phyloP scores from a whole-genome alignment of 345 rosid genomes.

The Aquilaria malaccensis region DNA sequence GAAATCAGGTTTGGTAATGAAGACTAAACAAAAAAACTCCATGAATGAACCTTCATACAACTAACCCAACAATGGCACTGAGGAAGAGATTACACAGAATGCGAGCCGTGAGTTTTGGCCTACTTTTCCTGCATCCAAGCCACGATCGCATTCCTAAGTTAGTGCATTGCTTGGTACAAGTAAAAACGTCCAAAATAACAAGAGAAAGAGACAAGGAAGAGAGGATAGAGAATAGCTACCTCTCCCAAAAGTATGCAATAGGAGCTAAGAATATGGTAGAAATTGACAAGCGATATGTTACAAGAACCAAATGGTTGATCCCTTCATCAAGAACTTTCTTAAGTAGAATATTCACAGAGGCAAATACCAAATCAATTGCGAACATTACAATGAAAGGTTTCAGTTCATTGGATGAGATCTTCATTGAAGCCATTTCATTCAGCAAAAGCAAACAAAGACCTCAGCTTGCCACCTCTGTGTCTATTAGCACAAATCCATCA shows the following conservation, averaged over 20 bases:
- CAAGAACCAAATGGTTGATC: conserved; percentile 41
- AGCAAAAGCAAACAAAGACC: conserved; percentile 2
- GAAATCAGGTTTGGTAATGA: background rate
- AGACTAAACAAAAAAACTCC: background rate
- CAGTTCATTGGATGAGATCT: conserved; percentile 20
- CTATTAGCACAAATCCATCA: background rate
- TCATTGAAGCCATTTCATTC: conserved; percentile 14
- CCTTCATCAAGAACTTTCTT: conserved; percentile 52
- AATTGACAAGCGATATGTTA: conserved; percentile 52
- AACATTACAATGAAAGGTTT: conserved; percentile 42
- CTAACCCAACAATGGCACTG: conserved; percentile 59
- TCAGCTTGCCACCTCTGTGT: background rate
- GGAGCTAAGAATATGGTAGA: conserved; percentile 55
- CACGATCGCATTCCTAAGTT: background rate
- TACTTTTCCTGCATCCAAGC: conserved; percentile 37
- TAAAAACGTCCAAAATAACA: background rate
- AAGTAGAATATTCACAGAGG: conserved; percentile 49
- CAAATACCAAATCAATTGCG: conserved; percentile 40
- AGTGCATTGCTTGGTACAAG: background rate
- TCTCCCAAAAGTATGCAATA: conserved; percentile 46
- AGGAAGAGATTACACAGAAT: conserved; percentile 42
- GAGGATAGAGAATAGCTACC: conserved; percentile 23
- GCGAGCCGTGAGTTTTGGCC: conserved; percentile 51
- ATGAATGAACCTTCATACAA: conserved; percentile 3
- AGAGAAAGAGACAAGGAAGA: conserved; percentile 6